Evolutionary conservation across 768 basidiomycete species (phyloP).

Genomic region (Nidularia sp.): DNA sequence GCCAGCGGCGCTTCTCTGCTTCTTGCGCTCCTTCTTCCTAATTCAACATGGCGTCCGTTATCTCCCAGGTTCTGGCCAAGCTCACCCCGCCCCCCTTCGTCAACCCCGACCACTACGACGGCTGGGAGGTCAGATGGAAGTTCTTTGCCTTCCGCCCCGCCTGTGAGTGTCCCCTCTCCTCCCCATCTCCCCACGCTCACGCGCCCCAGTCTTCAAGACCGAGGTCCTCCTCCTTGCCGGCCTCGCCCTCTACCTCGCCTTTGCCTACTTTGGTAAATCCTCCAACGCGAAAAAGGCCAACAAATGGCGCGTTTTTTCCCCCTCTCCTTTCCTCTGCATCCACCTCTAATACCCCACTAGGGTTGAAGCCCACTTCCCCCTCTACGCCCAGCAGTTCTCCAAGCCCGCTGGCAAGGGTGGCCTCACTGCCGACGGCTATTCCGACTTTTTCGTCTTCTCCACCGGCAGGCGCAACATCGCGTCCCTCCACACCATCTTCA

Average conservation of each 20-base stretch:
- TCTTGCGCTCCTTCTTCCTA: no score
- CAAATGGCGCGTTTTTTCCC: constrained; percentile 50
- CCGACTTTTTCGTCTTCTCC: constrained; percentile 82
- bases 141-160: constrained; percentile 80
- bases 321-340: constrained; percentile 6
- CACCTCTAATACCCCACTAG: constrained; percentile 30
- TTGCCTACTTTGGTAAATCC: constrained; percentile 57
- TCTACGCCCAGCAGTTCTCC: constrained; percentile 74
- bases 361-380: constrained; percentile 51
- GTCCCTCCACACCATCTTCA: constrained; percentile 77
- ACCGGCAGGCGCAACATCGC: constrained; percentile 78
- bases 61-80: constrained; percentile 28
- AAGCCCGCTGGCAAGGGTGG: constrained; percentile 49
- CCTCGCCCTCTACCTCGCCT: constrained; percentile 50
- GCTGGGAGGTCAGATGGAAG: constrained; percentile 70
- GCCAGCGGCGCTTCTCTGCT: no score
- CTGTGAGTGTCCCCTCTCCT: constrained; percentile 32
- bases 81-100: constrained; percentile 59
- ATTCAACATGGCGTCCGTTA: no score
- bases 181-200: background rate
- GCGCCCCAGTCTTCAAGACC: constrained; percentile 50
- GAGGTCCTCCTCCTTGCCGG: constrained; percentile 57
- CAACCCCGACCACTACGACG: constrained; percentile 61
- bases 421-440: constrained; percentile 62
- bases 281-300: constrained; percentile 58